Evolutionary conservation across 2,329 filamentous ascomycete genomes (phyloP).

Genomic region (Epichloe scottii): DNA sequence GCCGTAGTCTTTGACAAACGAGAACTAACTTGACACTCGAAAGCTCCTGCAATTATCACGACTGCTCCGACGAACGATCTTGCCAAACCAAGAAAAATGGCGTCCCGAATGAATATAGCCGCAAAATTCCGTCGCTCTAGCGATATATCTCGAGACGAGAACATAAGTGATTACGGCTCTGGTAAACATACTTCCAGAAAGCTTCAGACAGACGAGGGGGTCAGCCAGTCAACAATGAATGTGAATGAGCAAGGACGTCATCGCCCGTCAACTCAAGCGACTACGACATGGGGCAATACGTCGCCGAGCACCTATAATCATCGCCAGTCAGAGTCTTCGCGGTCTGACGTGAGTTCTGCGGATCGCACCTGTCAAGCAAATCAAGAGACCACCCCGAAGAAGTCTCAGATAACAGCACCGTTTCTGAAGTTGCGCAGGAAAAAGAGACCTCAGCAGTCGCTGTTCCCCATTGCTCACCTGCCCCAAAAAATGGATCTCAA

Average conservation of each 20-base stretch:
- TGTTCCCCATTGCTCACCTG: slow-evolving; percentile 81
- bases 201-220: slow-evolving; percentile 14
- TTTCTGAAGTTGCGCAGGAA: slow-evolving; percentile 75
- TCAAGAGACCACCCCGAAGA: slow-evolving; percentile 47
- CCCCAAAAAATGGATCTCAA: slow-evolving; percentile 45
- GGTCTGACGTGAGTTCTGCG: slow-evolving; percentile 72
- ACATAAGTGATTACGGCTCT: background rate
- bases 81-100: slow-evolving; percentile 39
- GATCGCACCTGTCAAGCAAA: slow-evolving; percentile 49
- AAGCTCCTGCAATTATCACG: slow-evolving; percentile 70
- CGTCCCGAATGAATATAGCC: slow-evolving; percentile 41
- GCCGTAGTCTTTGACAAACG: background rate
- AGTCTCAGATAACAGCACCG: slow-evolving; percentile 49
- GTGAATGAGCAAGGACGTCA: slow-evolving; percentile 44
- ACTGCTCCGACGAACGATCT: slow-evolving; percentile 71
- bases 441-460: slow-evolving; percentile 57
- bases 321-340: slow-evolving; percentile 60
- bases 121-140: slow-evolving; percentile 40
- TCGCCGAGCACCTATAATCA: slow-evolving; percentile 38
- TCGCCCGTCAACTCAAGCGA: slow-evolving; percentile 18
- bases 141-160: slow-evolving; percentile 28
- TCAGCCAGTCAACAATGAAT: slow-evolving; percentile 18
- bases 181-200: background rate
- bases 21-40: background rate
- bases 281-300: slow-evolving; percentile 16